Evolutionary conservation across 1,284 basidiomycete genomes (phyloP).

Genomic region (Cryptococcus floricola): DNA sequence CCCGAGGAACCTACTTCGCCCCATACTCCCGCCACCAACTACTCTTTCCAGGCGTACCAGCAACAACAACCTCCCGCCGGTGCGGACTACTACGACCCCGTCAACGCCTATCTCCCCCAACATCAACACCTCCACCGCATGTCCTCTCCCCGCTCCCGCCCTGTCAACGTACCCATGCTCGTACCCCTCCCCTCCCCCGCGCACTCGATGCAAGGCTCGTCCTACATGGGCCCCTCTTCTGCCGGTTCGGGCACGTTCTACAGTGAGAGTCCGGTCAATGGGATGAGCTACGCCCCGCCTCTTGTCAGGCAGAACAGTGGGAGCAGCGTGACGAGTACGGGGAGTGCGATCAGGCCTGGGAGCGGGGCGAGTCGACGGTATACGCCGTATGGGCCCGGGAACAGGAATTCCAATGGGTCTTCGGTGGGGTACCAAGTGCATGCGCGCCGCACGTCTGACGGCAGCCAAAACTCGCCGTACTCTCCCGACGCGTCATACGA

Average conservation of each 20-base stretch:
- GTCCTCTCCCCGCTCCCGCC: constrained; percentile 13
- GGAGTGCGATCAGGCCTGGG: constrained; percentile 15
- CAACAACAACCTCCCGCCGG: constrained; percentile 6
- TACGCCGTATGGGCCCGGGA: constrained; percentile 18
- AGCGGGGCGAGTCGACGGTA: constrained; percentile 12
- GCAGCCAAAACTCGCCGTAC: constrained; percentile 12
- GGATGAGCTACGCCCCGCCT: constrained; percentile 12
- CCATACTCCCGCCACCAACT: constrained; percentile 16
- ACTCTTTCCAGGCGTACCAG: constrained; percentile 19
- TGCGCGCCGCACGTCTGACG: constrained; percentile 14
- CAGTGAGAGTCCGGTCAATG: constrained; percentile 10
- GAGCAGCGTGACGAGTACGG: constrained; percentile 13
- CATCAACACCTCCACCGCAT: constrained; percentile 8
- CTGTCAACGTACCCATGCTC: constrained; percentile 26
- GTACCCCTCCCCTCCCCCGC: constrained; percentile 19
- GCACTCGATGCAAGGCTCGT: constrained; percentile 7
- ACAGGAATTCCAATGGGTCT: constrained; percentile 6
- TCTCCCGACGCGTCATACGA: constrained; percentile 7
- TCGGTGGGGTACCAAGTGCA: constrained; percentile 1
- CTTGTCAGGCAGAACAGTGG: constrained; percentile 16
- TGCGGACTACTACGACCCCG: constrained; percentile 19
- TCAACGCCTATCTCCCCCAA: constrained; percentile 11
- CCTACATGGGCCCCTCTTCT: constrained; percentile 13
- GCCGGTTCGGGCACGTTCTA: constrained; percentile 15
- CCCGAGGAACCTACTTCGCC: constrained; percentile 36